Evolutionary conservation across 371 early-diverging fungal species (phyloP), one percentile per base, ranked within the genome.

Genomic region (Encephalitozoon hellem): DNA sequence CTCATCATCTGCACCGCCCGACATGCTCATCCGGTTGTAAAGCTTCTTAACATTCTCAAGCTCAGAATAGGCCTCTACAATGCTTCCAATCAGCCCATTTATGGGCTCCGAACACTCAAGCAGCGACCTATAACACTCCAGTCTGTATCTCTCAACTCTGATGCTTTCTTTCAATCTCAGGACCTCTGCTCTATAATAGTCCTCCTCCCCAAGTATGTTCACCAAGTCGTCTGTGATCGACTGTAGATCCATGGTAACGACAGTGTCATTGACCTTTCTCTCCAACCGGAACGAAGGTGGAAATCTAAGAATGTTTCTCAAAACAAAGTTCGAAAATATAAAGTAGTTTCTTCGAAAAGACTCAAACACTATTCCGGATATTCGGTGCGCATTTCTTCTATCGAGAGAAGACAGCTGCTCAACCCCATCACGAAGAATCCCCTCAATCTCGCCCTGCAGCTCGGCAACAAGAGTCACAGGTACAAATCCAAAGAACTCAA

Each of bases 401-500:
- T 21, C 41, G 2, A 41, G 39, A 34, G 5, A 28, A 12, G 42
- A 38, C 26, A 74, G 30, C 28, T 52, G n/a, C 6, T 51, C 72
- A 69, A 38, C 69, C 51, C 51, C 55, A 49, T 47, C 18, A 9
- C 49, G 26, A 21, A 67, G 39, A 12, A 18, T 52, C 23, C 49
- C 25, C 43, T 68, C 41, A 45, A 81, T 39, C 26, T 66, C 72
- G 9, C 70, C 41, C 53, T 77, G 76, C 11, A 84, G 64, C 26
- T 83, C 84, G 45, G 59, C 55, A 45, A 77, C 67, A 28, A 84
- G 74, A 39, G 72, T 68, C 9, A 65, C 32, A 11, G 84, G 84
- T 9, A 79, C 42, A 78, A 84, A 84, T 6, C 66, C 78, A 74
- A 84, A 84, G 66, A 67, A 84, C 69, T 84, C 84, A 21, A 80